Conservation (phyloP, 306 rosid genomes). For the Inga laurina region DNA sequence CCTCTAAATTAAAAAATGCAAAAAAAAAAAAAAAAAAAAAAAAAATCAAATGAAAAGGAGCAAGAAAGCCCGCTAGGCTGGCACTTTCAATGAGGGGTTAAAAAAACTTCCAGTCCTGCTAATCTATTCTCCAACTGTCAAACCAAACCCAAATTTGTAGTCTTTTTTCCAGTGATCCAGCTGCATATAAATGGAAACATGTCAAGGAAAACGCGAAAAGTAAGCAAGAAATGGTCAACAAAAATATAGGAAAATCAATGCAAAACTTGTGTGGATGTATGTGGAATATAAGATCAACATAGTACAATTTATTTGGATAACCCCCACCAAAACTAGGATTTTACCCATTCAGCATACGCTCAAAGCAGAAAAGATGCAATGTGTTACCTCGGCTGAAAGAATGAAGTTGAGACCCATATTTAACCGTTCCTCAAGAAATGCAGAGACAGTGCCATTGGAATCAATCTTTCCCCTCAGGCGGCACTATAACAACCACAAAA, state of each 20-base stretch:
- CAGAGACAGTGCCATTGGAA: constrained; percentile 57
- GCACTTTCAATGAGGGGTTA: constrained; percentile 30
- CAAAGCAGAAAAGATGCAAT: neutral
- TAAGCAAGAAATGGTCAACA: neutral
- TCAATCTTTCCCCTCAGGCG: constrained; percentile 50
- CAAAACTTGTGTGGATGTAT: neutral
- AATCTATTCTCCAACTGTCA: constrained; percentile 91
- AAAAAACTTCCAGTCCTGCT: constrained; percentile 25
- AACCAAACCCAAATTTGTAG: constrained; percentile 97
- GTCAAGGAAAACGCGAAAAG: constrained; percentile 16
- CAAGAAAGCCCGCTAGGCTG: constrained; percentile 36
- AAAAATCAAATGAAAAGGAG: constrained; percentile 30
- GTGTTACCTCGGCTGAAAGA: constrained; percentile 71
- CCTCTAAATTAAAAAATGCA: constrained; percentile 21
- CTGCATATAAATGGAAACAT: constrained; percentile 49
- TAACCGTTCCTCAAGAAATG: constrained; percentile 68
- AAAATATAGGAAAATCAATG: neutral
- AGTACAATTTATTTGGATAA: neutral
- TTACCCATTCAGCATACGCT: neutral
- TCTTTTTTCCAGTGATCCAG: constrained; percentile 93
- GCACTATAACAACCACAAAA: constrained; percentile 39
- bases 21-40: constrained; percentile 10
- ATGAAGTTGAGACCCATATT: constrained; percentile 75
- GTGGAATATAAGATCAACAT: neutral
- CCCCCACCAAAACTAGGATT: constrained; percentile 10